Evolutionary conservation across 805 yeast species (phyloP).

Genomic region (Candida insectalens): DNA sequence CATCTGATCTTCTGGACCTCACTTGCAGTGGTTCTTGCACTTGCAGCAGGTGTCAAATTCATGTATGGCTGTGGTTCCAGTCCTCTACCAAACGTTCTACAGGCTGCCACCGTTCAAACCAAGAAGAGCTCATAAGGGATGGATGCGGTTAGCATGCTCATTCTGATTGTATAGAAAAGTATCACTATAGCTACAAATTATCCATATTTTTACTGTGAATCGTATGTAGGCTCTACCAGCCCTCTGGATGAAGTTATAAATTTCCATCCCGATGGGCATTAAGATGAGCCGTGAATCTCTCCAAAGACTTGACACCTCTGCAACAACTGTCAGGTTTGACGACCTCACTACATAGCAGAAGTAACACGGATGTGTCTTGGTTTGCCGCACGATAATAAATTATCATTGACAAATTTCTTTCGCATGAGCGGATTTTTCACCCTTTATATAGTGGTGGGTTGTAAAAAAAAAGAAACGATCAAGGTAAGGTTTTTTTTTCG

Average conservation of each 20-base stretch:
- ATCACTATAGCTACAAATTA: too few species aligned
- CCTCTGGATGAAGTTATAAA: constrained; percentile 32
- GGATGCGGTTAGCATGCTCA: too few species aligned
- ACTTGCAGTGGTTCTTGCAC: constrained; percentile 33
- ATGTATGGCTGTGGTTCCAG: constrained; percentile 46
- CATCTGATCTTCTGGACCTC: constrained; percentile 63
- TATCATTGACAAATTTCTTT: constrained; percentile 13
- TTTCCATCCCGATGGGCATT: constrained; percentile 49
- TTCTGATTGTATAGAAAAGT: too few species aligned
- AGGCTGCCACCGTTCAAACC: constrained; percentile 42
- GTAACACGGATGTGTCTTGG: constrained; percentile 64
- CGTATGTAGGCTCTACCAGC: constrained; percentile 71
- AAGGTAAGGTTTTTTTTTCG: too few species aligned
- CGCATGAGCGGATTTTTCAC: too few species aligned
- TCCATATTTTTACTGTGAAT: too few species aligned
- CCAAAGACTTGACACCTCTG: constrained; percentile 65
- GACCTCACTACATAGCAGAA: constrained; percentile 30
- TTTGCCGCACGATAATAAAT: constrained; percentile 54
- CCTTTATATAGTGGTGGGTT: too few species aligned
- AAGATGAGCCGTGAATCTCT: constrained; percentile 59
- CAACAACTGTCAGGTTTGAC: constrained; percentile 17
- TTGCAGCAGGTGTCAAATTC: constrained; percentile 43
- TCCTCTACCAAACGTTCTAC: constrained; percentile 60
- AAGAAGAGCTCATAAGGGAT: constrained; percentile 18
- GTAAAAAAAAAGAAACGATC: too few species aligned